phyloP scores from a whole-genome alignment of 208 protist genomes.

The Sergeia podlipaevii region DNA sequence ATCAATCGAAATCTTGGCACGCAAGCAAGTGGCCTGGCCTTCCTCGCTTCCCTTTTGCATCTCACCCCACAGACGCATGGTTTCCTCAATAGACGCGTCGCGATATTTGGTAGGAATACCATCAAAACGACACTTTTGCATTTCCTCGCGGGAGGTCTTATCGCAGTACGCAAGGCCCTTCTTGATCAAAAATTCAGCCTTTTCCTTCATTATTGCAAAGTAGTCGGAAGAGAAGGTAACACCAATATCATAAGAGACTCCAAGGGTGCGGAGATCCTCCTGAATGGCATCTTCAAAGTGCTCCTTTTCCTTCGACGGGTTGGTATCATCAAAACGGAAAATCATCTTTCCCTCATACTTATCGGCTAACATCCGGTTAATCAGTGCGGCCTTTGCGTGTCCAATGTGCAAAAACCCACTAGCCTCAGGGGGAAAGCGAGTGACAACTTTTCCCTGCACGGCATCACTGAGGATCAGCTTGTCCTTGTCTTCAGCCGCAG shows the following conservation, averaged over 20 bases:
- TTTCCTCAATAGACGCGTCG: conserved; percentile 93
- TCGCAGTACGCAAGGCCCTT: conserved; percentile 96
- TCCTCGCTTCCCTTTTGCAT: conserved; percentile 90
- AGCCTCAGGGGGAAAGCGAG: conserved; percentile 97
- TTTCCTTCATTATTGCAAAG: conserved; percentile 94
- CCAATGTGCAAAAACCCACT: conserved; percentile 98
- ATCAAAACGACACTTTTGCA: conserved; percentile 92
- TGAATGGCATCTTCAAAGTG: conserved; percentile 97
- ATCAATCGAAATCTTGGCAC: conserved; percentile 97
- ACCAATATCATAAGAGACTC: conserved; percentile 84
- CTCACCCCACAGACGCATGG: conserved; percentile 93
- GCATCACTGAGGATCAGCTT: conserved; percentile 80
- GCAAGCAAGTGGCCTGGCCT: conserved; percentile 92
- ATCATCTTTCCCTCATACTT: conserved; percentile 97
- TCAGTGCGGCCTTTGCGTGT: conserved; percentile 98
- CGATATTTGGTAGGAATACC: conserved; percentile 89
- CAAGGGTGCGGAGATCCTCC: conserved; percentile 92
- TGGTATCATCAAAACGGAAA: conserved; percentile 99
- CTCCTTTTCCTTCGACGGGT: conserved; percentile 97
- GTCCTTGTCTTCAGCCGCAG: conserved; percentile 41
- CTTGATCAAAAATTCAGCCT: conserved; percentile 89
- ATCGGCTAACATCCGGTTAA: conserved; percentile 96
- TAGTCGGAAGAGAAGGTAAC: conserved; percentile 97
- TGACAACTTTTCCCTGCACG: conserved; percentile 90
- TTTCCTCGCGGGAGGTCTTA: conserved; percentile 94